Conservation (phyloP, 2,329 filamentous ascomycete genomes). For the Colletotrichum coccodes region DNA sequence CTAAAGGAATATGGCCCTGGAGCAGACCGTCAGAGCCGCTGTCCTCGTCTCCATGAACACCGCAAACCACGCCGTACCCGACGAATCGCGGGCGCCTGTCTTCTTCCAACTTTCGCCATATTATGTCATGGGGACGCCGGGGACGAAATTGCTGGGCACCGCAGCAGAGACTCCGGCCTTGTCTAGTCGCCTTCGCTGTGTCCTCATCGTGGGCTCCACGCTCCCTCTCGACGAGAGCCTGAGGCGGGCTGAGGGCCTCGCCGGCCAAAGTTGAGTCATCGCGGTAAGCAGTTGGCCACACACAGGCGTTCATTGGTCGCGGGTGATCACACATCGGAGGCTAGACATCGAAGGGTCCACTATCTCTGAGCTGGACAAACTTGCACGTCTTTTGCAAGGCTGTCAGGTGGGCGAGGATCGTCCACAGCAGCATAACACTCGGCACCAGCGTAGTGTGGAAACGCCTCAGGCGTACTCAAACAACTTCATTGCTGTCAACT, state of each 20-base stretch:
- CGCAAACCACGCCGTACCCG: neutral
- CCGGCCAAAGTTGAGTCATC: slow-evolving; percentile 26
- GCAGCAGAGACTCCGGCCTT: neutral
- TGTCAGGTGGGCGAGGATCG: neutral
- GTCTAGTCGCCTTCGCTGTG: neutral
- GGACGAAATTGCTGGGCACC: neutral
- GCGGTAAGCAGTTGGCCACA: neutral
- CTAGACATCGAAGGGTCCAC: neutral
- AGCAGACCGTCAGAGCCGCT: neutral
- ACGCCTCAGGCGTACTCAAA: neutral
- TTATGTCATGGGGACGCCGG: neutral
- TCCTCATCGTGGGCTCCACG: neutral
- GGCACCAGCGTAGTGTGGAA: neutral
- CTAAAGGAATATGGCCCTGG: neutral
- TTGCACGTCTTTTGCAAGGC: neutral
- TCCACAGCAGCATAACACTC: neutral
- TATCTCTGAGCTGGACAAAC: neutral
- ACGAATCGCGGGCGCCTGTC: neutral
- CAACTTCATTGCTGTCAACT: neutral
- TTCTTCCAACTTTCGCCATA: neutral
- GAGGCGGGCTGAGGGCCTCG: neutral
- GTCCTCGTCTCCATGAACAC: neutral
- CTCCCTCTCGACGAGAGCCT: neutral
- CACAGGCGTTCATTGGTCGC: slow-evolving; percentile 9
- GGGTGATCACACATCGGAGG: neutral